Conservation (phyloP, 345 rosid species). For the Rhodamnia argentea region DNA sequence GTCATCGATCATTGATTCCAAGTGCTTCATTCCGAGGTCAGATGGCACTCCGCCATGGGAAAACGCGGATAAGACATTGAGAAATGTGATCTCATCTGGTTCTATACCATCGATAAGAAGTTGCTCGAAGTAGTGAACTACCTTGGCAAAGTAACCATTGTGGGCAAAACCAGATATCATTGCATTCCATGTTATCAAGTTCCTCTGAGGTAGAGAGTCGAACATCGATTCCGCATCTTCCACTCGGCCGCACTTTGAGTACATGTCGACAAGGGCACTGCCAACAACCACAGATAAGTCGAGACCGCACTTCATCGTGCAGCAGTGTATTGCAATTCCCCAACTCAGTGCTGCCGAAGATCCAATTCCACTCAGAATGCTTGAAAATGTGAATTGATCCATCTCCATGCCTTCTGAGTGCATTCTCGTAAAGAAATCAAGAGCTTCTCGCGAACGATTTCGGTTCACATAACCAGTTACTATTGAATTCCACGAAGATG, state of each 20-base stretch:
- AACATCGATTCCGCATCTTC: conserved; percentile 43
- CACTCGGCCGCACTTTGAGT: conserved; percentile 65
- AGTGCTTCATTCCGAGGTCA: conserved; percentile 23
- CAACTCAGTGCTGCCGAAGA: conserved; percentile 42
- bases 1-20: conserved; percentile 52
- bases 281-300: conserved; percentile 46
- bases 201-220: conserved; percentile 31
- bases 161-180: conserved; percentile 70
- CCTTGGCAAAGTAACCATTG: conserved; percentile 41
- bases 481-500: conserved; percentile 84
- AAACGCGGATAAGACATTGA: conserved; percentile 56
- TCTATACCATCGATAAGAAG: conserved; percentile 29
- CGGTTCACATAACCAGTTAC: conserved; percentile 57
- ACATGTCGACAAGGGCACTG: conserved; percentile 72
- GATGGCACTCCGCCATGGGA: conserved; percentile 34
- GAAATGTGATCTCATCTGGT: conserved; percentile 67
- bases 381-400: conserved; percentile 58
- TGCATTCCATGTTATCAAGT: conserved; percentile 65
- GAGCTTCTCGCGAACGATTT: conserved; percentile 34
- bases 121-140: conserved; percentile 32
- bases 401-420: conserved; percentile 24
- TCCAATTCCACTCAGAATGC: conserved; percentile 53
- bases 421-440: conserved; percentile 46
- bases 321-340: conserved; percentile 60
- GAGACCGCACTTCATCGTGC: conserved; percentile 24